Evolutionary conservation across 2,329 filamentous ascomycete genomes (phyloP).

Genomic region (Cladosporium sp.): DNA sequence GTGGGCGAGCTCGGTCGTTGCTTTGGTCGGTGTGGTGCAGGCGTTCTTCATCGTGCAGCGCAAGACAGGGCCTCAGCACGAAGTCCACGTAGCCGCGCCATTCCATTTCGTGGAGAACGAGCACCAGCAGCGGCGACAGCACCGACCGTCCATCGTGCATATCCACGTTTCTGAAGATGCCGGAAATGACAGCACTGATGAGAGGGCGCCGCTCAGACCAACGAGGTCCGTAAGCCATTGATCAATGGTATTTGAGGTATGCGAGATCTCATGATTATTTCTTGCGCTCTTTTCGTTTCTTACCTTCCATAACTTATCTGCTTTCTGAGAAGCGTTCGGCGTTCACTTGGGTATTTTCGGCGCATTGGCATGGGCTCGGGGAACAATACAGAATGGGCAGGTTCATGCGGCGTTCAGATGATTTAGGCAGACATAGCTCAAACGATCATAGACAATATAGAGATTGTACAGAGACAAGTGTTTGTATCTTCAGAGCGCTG

Average conservation of each 20-base stretch:
- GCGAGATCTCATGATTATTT: no score
- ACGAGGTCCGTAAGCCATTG: not conserved
- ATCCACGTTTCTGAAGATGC: not conserved
- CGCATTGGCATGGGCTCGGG: not conserved
- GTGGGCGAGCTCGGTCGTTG: conserved; percentile 57
- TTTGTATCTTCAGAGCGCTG: not conserved
- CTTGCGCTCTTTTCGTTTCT: no score
- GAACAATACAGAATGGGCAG: not conserved
- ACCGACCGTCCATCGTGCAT: conserved; percentile 1
- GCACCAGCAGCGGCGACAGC: not conserved
- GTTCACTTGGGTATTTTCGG: no score
- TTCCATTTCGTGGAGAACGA: conserved; percentile 10
- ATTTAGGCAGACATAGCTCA: not conserved
- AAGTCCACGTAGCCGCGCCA: conserved; percentile 8
- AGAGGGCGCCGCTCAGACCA: conserved; percentile 11
- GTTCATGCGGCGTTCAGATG: not conserved
- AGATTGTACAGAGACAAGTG: not conserved
- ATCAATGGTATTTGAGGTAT: not conserved
- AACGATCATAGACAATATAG: not conserved
- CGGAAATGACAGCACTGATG: not conserved
- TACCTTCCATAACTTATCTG: no score
- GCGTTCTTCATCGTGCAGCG: conserved; percentile 8
- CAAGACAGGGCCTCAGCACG: conserved; percentile 9
- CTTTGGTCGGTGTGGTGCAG: conserved; percentile 53
- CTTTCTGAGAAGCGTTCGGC: no score